Base-by-base conservation (phyloP, 768 basidiomycete genomes). In the Pleurotus giganteus region DNA sequence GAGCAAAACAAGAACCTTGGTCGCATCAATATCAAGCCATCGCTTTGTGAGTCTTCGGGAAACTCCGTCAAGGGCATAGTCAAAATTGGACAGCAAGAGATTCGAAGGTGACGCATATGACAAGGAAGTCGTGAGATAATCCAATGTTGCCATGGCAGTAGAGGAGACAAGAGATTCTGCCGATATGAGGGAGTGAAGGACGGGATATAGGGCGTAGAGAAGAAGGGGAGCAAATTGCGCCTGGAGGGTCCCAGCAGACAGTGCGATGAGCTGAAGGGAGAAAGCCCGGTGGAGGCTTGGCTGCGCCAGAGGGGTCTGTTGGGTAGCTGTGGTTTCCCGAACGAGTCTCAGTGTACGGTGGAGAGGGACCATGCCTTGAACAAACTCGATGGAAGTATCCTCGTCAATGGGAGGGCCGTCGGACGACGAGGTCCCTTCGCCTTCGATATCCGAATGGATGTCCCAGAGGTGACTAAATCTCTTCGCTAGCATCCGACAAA, bases 51-150 rank as follows among this genome's bases (percentile, higher is more conserved):
- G 78, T 24, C 90, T 82, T 19, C 92, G 86, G 2, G 93, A 91
- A 13, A 96, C 87, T 2, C 89, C 84, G 61, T 98, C 94, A 53
- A 99, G 82, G 7, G 93, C 89, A 65, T 99, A 98, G 70, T 99
- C 96, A 60, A 96, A 96, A 68, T 99, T 97, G 19, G 95, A 88
- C 34, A 98, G 78, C 4, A 99, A 76, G 24, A 98, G 76, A 63
- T 95, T 95, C 41, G 87, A 84, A 0, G 91, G 80, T 3, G 92
- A 89, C n/a, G 94, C 93, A 62, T 94, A 95, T 3, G 89, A 92
- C 2, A 88, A 85, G 51, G 82, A 76, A n/a, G 77, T 71, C 5
- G 94, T 79, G 29, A 96, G 80, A 56, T 79, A 85, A 56, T 80
- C 69, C 52, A 99, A 76, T 1, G 93, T 77, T 4, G 86, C 83